Percentiles rank a stretch among this genome's conserved stretches.
phyloP scores from a whole-genome alignment of 2,329 filamentous ascomycete species.

The Pyricularia sp. region DNA sequence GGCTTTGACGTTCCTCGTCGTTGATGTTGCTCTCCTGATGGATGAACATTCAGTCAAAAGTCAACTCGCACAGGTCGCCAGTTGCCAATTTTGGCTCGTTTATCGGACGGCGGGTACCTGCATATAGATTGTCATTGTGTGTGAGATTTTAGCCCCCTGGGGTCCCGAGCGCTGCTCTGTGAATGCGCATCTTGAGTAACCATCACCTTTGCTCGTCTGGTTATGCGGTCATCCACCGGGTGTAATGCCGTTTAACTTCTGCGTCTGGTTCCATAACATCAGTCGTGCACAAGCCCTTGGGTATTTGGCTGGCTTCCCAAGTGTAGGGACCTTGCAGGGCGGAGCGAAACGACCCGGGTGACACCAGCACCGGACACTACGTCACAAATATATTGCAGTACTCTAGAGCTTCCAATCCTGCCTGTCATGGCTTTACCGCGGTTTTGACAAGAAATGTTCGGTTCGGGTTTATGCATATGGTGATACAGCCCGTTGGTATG shows the following conservation, averaged over 20 bases:
- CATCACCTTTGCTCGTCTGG: not conserved
- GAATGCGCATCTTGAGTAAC: not conserved
- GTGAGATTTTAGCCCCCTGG: not conserved
- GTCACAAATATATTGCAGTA: not conserved
- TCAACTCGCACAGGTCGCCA: too few species aligned
- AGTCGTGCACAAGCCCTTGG: not conserved
- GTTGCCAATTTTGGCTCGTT: not conserved
- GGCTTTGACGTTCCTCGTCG: not conserved
- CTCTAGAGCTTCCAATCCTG: too few species aligned
- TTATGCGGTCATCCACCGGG: not conserved
- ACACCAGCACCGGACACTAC: not conserved
- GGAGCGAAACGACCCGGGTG: not conserved
- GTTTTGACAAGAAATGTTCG: too few species aligned
- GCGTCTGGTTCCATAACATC: not conserved
- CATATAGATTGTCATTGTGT: not conserved
- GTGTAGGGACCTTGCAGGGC: not conserved
- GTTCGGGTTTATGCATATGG: too few species aligned
- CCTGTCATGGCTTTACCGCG: too few species aligned
- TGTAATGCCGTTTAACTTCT: not conserved
- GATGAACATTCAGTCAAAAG: not conserved
- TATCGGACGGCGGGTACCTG: not conserved
- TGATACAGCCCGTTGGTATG: too few species aligned
- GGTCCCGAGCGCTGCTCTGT: not conserved
- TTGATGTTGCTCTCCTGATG: not conserved
- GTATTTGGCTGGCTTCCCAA: not conserved